Base-by-base conservation (phyloP, 768 basidiomycete species). In the Suillus cothurnatus region DNA sequence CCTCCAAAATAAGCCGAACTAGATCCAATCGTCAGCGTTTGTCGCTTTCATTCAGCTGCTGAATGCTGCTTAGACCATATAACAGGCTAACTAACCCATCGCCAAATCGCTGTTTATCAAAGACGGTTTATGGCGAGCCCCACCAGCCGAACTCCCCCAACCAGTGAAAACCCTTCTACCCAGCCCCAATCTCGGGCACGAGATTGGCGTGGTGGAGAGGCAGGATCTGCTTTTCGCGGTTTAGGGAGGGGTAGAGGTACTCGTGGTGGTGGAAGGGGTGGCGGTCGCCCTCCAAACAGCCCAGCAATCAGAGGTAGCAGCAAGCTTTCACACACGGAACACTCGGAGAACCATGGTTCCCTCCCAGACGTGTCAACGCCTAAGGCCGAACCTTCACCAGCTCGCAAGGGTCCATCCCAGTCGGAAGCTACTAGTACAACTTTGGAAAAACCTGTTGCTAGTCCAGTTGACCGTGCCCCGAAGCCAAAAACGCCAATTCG, bases 141-240 rank as follows among this genome's bases (percentile, higher is more conserved):
- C 66, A 69, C 81, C 67, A 61, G 75, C 71, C 64, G 72, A 62
- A 68, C 75, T 65, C 69, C 67, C 39, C 69, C 66, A 62, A 71
- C 69, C 61, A 77, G 60, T 63, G 64, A 74, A 65, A 71, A 69
- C 64, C 55, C 75, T 56, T 66, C 79, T 59, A 63, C 71, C 66
- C 74, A 70, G 60, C 61, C 68, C 26, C 69, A 72, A 61, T 74
- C 81, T 65, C 76, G 78, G 53, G 68, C 71, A 39, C 74, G 78
- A 62, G 81, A 82, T 66, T 85, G 86, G 85, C 73, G 78, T 58
- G 70, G 76, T n/a, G 79, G 77, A 58, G 86, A 86, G 55, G 77
- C 81, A 59, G 83, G 81, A 8, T 78, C 82, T 39, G 79, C 84
- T 39, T 85, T 84, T 68, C 81, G 77, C 69, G 83, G 83, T 53